Evolutionary conservation across 306 rosid species (phyloP).

Genomic region (Vigna radiata): DNA sequence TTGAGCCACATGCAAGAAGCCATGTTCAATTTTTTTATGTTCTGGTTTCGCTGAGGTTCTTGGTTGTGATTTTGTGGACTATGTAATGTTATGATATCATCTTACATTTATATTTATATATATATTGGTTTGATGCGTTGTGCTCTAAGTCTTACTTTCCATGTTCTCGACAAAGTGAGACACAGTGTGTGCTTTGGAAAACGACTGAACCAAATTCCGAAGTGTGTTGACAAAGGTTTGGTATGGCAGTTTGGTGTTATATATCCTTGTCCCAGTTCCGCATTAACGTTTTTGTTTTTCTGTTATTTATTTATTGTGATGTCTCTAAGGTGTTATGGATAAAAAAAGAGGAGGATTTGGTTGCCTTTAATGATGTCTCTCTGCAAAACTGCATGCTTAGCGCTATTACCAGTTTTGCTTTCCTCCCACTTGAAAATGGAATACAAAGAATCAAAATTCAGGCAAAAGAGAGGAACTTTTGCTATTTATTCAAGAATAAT

Average conservation of each 20-base stretch:
- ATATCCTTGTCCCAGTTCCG: constrained; percentile 38
- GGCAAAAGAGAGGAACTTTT: too few species aligned
- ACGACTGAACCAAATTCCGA: constrained; percentile 26
- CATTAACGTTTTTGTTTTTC: constrained; percentile 3
- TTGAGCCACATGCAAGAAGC: constrained; percentile 49
- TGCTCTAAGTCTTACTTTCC: neutral
- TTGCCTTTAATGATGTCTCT: constrained; percentile 3
- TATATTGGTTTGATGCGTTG: constrained; percentile 10
- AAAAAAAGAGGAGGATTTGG: neutral
- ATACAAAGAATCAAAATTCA: too few species aligned
- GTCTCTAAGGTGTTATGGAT: constrained; percentile 12
- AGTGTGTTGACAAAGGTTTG: constrained; percentile 46
- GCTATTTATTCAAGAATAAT: too few species aligned
- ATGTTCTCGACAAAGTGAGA: constrained; percentile 13
- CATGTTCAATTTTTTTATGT: constrained; percentile 3
- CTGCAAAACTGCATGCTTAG: neutral
- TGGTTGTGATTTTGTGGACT: constrained; percentile 14
- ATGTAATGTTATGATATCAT: neutral
- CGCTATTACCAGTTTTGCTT: neutral
- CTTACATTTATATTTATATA: neutral
- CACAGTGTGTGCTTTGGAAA: constrained; percentile 43
- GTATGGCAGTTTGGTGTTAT: constrained; percentile 49
- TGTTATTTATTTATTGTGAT: neutral
- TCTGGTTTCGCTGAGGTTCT: neutral
- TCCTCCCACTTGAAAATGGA: too few species aligned